phyloP scores from a whole-genome alignment of 805 yeast genomes.

The Teunomyces gatunensis region DNA sequence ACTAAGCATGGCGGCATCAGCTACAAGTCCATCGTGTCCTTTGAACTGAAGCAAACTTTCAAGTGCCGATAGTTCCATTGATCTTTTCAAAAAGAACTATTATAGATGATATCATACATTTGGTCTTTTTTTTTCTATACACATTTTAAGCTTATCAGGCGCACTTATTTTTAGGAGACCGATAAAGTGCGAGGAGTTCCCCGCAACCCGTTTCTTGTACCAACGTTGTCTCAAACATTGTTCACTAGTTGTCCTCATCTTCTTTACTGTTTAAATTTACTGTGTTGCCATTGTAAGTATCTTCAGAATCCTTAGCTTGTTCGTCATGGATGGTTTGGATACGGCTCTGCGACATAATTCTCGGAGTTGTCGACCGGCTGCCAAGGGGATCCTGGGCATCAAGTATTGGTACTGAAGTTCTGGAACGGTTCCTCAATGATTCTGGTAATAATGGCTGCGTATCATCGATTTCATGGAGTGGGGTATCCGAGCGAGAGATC shows the following conservation, averaged over 20 bases:
- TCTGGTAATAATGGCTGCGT: background rate
- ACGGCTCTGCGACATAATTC: conserved; percentile 1
- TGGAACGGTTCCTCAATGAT: background rate
- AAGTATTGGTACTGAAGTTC: background rate
- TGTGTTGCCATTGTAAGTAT: conserved; percentile 53
- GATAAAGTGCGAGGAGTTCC: background rate
- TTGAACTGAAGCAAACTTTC: conserved; percentile 27
- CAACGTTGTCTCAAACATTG: background rate
- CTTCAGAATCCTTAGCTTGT: conserved; percentile 12
- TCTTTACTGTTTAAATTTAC: conserved; percentile 51
- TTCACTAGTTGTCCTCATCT: conserved; percentile 11
- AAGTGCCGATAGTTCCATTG: conserved; percentile 17
- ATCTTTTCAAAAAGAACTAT: background rate
- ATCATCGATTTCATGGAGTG: conserved; percentile 6
- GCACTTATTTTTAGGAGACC: background rate
- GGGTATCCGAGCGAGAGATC: conserved; percentile 3
- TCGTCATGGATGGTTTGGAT: conserved; percentile 14
- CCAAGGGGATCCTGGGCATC: background rate
- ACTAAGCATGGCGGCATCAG: conserved; percentile 35
- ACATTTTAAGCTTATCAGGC: background rate
- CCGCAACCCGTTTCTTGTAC: background rate
- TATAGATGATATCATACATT: background rate
- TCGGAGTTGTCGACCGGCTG: conserved; percentile 5
- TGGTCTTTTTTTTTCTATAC: background rate
- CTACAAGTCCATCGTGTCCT: conserved; percentile 17